A percentile compares a stretch with the other conserved stretches of the same genome.
Conservation (phyloP, 2,329 filamentous ascomycete species). For the Talaromyces islandicus region DNA sequence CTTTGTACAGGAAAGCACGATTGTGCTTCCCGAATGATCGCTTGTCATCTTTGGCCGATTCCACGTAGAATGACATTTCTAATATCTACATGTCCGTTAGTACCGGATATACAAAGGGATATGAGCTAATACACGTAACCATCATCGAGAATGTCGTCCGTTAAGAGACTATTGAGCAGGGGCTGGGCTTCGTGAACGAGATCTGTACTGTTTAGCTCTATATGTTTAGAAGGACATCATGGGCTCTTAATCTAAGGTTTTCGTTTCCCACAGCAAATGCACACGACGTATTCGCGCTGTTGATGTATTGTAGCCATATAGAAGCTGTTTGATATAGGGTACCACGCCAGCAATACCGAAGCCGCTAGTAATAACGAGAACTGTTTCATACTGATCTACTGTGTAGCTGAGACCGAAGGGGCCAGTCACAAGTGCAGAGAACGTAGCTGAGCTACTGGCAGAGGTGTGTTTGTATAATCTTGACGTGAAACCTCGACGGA, state of each 20-base stretch:
- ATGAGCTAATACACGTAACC: constrained; percentile 17
- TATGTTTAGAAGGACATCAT: neutral
- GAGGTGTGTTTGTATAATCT: constrained; percentile 16
- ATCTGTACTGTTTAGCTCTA: constrained; percentile 11
- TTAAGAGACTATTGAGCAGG: constrained; percentile 19
- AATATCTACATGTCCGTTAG: too few relatives aligned
- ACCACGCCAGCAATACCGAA: constrained; percentile 26
- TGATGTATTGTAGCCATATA: constrained; percentile 28
- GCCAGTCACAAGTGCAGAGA: constrained; percentile 24
- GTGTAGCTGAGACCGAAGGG: constrained; percentile 23
- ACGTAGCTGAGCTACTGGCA: neutral
- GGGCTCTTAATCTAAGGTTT: constrained; percentile 15
- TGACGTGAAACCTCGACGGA: constrained; percentile 20
- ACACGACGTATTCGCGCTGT: constrained; percentile 20
- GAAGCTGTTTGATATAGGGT: constrained; percentile 31
- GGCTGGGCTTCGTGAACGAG: constrained; percentile 11
- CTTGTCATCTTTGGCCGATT: too few relatives aligned
- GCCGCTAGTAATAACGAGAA: constrained; percentile 27
- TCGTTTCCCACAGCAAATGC: constrained; percentile 29
- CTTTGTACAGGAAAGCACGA: constrained; percentile 18
- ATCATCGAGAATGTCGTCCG: constrained; percentile 19
- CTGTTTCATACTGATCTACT: constrained; percentile 24
- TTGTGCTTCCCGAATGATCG: constrained; percentile 13
- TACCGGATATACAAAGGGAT: too few relatives aligned
- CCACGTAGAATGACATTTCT: constrained; percentile 19